Evolutionary conservation across 176 grass and related monocot species (phyloP), one percentile per base, ranked within the genome.

Genomic region (Musa beccarii): DNA sequence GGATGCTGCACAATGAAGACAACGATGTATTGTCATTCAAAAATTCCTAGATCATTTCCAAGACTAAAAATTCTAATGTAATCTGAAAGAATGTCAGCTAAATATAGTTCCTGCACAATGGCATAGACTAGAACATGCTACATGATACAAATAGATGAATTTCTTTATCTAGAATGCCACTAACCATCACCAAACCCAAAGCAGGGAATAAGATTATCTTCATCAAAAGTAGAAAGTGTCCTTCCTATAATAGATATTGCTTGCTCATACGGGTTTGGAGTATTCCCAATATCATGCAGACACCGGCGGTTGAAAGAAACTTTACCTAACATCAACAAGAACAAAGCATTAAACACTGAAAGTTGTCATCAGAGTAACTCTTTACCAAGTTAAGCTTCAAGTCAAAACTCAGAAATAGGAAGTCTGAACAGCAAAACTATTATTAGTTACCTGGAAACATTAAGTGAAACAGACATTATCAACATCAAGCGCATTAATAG

Each of bases 191-290:
- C 69, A 53, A 72, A 72, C 22, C 69, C 69, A 52, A 53, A 72
- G 69, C 69, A 72, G 53, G 69, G 69, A 72, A 72, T 72, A 19
- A 72, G 69, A 72, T 53, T 72, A 53, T 72, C 69, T 72, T 72
- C 69, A 54, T 72, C 69, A 52, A 72, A 72, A 52, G 43, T 50
- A 72, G 69, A 72, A 53, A 72, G 69, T 11, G 69, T 72, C 69
- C 69, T 72, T 23, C 69, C 69, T 53, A 72, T 72, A 53, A 72
- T 72, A 52, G 69, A 72, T 53, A 72, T 72, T 53, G 69, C 69
- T 51, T 72, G 69, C 5, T 72, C 50, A 12, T 72, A 72, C 1
- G 69, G 69, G 13, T 72, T 72, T 53, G 69, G 69, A 11, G 10
- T 51, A 72, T 17, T 53, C 51, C 69, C 69, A 53, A 72, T 72